A percentile compares a stretch with the other conserved stretches of the same genome.
These are phyloP conservation scores for Aureobasidium zeae DNA, from an alignment of 2,329 filamentous ascomycete species.

Conservation along the genomic window DNA sequence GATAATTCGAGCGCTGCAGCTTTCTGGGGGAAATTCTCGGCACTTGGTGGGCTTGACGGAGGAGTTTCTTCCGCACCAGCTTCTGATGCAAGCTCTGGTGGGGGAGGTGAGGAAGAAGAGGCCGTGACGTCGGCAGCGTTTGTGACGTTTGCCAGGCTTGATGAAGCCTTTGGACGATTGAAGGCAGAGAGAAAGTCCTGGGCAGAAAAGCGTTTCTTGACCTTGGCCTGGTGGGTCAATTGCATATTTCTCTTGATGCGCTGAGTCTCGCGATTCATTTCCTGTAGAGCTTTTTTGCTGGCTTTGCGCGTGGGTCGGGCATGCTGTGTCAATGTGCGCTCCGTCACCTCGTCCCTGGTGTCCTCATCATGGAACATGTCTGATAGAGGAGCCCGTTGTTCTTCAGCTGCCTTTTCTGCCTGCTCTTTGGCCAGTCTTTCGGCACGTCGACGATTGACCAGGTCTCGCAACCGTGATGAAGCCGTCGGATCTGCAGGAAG, in stretches of 20 bases:
- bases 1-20: constrained; percentile 21
- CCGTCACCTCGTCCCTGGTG: constrained; percentile 45
- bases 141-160: constrained; percentile 37
- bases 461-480: constrained; percentile 52
- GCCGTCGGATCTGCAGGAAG: constrained; percentile 31
- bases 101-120: constrained; percentile 23
- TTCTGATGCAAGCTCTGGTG: constrained; percentile 54
- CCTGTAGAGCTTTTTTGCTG: constrained; percentile 87
- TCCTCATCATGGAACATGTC: constrained; percentile 32
- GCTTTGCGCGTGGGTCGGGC: constrained; percentile 69
- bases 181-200: constrained; percentile 75
- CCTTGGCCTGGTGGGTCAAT: constrained; percentile 73
- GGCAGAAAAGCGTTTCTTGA: constrained; percentile 83
- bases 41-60: constrained; percentile 36
- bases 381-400: constrained; percentile 22
- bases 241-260: constrained; percentile 84
- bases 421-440: constrained; percentile 61
- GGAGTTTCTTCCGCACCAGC: constrained; percentile 35
- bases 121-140: constrained; percentile 28
- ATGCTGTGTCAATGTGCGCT: constrained; percentile 52
- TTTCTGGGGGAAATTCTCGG: neutral
- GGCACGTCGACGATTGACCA: constrained; percentile 63
- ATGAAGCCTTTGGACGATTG: constrained; percentile 20
- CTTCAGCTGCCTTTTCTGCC: constrained; percentile 36
- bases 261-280: constrained; percentile 93